Base-by-base conservation (phyloP, 257 asterid species). In the Catharanthus roseus region DNA sequence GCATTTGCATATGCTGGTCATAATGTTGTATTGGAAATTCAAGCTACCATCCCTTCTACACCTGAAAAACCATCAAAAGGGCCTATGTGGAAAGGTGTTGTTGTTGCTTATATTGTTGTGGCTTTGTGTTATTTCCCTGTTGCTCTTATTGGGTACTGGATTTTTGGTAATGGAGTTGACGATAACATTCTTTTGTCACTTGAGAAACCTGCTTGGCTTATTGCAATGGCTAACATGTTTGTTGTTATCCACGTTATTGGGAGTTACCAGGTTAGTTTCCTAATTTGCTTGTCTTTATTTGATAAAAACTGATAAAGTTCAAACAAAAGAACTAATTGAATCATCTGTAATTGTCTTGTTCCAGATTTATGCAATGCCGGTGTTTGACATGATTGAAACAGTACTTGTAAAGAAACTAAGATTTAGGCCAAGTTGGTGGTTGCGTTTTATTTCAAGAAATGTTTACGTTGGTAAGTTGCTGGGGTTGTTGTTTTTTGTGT, bases 1-100 rank as follows among this genome's bases (percentile, higher is more conserved):
- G 98, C 98, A 1, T 91, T 93, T 62, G 97, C 98, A 10, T 93
- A 91, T 31, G 96, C 97, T 1, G 98, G 98, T 44, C 98, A 93
- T 77, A 91, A 93, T 67, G 97, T 93, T 23, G 98, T 93, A 26
- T 72, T 93, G 67, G 96, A 93, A 50, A 93, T 93, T 57, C 96
- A 93, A 75, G 97, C 98, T 9, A 93, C 98, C 6, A 89, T 93
- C 50, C 98, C 96, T 23, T 93, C 98, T 0, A 89, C 92, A 1
- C 97, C 97, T 0, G 97, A 86, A 72, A 86, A 85, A 85, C 98
- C 98, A 10, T 93, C 98, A 4, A 91, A 93, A 80, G 82, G 67
- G 1, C 86, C 97, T 1, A 93, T 93, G 98, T 93, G 98, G 98
- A 84, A 83, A 67, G 98, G 98, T 28, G 97, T 93, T 4, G 7